Percentiles rank a stretch among this genome's conserved stretches.
Conservation (phyloP, 768 basidiomycete species). For the Tubosaeta sp. region DNA sequence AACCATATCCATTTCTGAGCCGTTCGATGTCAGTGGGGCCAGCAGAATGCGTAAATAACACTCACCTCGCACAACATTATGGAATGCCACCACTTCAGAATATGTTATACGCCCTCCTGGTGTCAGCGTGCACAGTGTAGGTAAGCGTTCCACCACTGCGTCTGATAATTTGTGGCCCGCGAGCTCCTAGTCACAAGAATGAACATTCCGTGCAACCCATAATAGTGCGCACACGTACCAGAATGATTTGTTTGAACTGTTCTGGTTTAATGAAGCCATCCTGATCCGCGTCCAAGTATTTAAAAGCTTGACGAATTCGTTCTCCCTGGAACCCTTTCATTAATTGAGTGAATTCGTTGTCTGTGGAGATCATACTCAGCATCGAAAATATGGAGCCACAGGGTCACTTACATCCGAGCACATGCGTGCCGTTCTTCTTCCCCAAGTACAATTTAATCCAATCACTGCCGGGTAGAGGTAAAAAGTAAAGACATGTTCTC, state of each 20-base stretch:
- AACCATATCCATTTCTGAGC: conserved; percentile 88
- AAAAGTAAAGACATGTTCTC: not conserved
- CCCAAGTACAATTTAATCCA: conserved; percentile 98
- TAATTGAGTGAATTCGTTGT: conserved; percentile 95
- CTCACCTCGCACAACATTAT: conserved; percentile 89
- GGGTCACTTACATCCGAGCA: conserved; percentile 74
- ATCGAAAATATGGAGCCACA: not conserved
- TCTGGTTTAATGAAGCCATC: conserved; percentile 93
- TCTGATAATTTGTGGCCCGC: conserved; percentile 97
- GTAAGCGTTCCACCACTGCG: conserved; percentile 85
- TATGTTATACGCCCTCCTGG: conserved; percentile 91
- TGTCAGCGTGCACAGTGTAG: conserved; percentile 85
- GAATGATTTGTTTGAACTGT: conserved; percentile 92
- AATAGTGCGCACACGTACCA: conserved; percentile 48
- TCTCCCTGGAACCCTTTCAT: conserved; percentile 99
- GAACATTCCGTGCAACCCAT: not conserved
- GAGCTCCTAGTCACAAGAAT: conserved; percentile 60
- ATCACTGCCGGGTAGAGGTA: conserved; percentile 47
- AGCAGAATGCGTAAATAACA: conserved; percentile 4
- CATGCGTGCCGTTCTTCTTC: conserved; percentile 85
- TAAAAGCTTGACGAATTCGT: conserved; percentile 93
- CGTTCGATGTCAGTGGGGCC: conserved; percentile 3
- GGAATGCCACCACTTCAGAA: conserved; percentile 94
- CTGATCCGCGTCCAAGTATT: conserved; percentile 81
- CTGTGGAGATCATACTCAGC: conserved; percentile 35